Evolutionary conservation across 495 filamentous ascomycete species (phyloP), one percentile per base, ranked within the genome.

Genomic region (Penicillium antarcticum): DNA sequence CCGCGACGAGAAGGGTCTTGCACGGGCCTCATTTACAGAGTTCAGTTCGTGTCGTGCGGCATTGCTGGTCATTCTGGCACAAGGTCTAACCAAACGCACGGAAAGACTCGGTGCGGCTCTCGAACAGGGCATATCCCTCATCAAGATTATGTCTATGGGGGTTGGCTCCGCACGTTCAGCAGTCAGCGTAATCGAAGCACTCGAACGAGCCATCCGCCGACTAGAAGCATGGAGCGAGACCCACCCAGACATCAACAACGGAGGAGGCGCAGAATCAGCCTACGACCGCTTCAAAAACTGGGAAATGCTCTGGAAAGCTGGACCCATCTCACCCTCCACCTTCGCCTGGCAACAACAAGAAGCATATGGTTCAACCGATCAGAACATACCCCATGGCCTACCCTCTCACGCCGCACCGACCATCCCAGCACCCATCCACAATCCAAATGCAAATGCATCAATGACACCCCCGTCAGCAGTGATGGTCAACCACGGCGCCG

Each of bases 281-380:
- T 79, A 79, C 38, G 75, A 77, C 46, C 65, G 70, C 1, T 79
- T 79, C 60, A 79, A 79, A 37, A 76, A 72, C 19, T 79, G 75
- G 75, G 74, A 77, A 40, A 75, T 75, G 72, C 69, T 77, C 6
- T 79, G 75, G 75, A 76, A 77, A 48, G 71, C 72, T 7, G 75
- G 75, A 4, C 74, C 74, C 7, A 55, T 75, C 0, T 76, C 71
- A 2, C 71, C 72, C 1, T 56, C 60, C 4, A 65, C 65, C 2
- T 49, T 67, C 18, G 29, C 39, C 40, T 45, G 52, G 53, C 48
- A 62, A n/a, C 57, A 63, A 33, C 38, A 50, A 35, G 57, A 63
- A 38, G 17, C 44, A 1, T 56, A 42, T 42, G 29, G 50, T 10
- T 45, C 23, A n/a, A 65, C 56, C 34, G 52, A 67, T 8, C 55